Percentiles rank a stretch among this genome's conserved stretches.
Conservation (phyloP, 371 early-diverging fungal genomes). For the Rhizopus microsporus region DNA sequence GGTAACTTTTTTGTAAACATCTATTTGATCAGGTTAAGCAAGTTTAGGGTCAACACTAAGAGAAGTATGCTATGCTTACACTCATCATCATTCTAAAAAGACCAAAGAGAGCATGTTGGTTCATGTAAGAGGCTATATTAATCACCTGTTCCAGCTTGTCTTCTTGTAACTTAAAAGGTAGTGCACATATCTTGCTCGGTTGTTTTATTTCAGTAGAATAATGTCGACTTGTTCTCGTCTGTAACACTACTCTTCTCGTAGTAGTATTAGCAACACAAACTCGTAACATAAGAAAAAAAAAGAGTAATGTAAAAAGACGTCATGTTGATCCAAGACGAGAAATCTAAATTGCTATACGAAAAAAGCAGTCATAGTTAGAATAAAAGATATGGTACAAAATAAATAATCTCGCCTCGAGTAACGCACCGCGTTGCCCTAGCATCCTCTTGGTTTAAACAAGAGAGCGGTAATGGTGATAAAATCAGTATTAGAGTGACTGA, state of each 20-base stretch:
- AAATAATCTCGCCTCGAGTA: too few species aligned
- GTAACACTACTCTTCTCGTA: neutral
- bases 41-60: too few species aligned
- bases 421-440: too few species aligned
- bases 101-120: conserved; percentile 28
- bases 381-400: too few species aligned
- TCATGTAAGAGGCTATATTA: conserved; percentile 30
- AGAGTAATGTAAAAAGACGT: neutral
- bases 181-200: conserved; percentile 28
- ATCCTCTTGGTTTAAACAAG: too few species aligned
- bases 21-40: conserved; percentile 7
- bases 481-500: too few species aligned
- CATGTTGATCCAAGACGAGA: neutral
- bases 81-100: conserved; percentile 36
- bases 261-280: neutral
- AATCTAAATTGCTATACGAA: too few species aligned
- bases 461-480: too few species aligned
- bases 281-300: conserved; percentile 6
- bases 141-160: conserved; percentile 26
- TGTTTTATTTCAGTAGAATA: neutral
- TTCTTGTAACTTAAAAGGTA: conserved; percentile 35
- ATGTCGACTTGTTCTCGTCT: neutral
- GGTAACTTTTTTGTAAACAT: conserved; percentile 28
- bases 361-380: too few species aligned
- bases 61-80: conserved; percentile 10